Evolutionary conservation across 1,139 yeast species (phyloP), one percentile per base, ranked within the genome.

Genomic region (Yueomyces sp.): DNA sequence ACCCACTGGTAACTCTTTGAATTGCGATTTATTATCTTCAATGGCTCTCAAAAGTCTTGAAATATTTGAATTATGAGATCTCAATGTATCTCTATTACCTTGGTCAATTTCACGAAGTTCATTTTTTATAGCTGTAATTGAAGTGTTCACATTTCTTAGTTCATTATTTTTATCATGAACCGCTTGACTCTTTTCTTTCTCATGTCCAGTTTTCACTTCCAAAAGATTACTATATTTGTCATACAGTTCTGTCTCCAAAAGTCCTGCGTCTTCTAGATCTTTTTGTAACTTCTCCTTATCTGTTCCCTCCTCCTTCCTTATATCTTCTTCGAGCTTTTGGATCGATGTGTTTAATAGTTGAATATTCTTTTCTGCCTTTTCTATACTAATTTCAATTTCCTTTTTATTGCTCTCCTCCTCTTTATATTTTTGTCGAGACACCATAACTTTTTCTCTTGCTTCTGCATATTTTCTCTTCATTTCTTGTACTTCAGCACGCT

Each of bases 1-100:
- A 0, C 98, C 98, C n/a, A 83, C 60, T 0, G 95, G 95, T 27
- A 52, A 55, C 2, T 57, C 50, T 26, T 66, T 68, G 70, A 83
- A 65, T 27, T 57, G 47, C 37, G 53, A 45, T 5, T 56, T 50
- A 5, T 52, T 49, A 36, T 45, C 39, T 25, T 65, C 55, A 9
- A 84, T 73, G 1, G 65, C 73, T 1, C 53, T 49, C 7, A 81
- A 53, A 4, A 76, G 62, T 1, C 45, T 41, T 27, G 59, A 63
- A 61, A 78, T 70, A 12, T 62, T 62, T 1, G 50, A 46, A 4
- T 76, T 79, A 70, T 75, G 81, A 0, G 79, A 73, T 28, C 44
- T 48, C 4, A 58, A 41, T 35, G 58, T 51, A 36, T 50, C 51
- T 31, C 49, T 48, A 27, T 51, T 48, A 36, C 61, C 59, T 30